These are phyloP conservation scores for Coemansia sp. DNA, from an alignment of 192 early-diverging fungal genomes.

Conservation along the genomic window DNA sequence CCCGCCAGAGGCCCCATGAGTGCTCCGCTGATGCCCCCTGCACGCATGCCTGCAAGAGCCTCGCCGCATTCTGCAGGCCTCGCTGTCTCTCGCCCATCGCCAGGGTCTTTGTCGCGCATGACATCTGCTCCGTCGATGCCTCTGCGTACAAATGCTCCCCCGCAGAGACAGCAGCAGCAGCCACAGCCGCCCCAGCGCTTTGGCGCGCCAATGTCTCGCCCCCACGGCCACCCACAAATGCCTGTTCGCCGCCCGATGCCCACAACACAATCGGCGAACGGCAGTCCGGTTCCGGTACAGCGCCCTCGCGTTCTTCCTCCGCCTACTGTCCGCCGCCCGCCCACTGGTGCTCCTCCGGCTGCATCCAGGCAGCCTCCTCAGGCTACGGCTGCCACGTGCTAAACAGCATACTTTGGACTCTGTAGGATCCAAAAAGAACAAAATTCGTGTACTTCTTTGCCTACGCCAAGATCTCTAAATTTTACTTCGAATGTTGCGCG, in stretches of 20 bases:
- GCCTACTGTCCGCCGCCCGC: constrained; percentile 8
- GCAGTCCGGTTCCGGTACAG: not conserved
- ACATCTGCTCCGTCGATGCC: constrained; percentile 12
- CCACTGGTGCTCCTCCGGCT: not conserved
- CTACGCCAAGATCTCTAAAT: constrained; percentile 1
- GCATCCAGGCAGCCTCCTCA: constrained; percentile 9
- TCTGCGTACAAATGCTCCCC: not conserved
- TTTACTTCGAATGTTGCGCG: constrained; percentile 6
- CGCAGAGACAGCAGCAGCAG: not conserved
- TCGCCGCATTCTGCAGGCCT: not conserved
- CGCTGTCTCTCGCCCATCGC: not conserved
- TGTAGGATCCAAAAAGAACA: not conserved
- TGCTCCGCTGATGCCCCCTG: not conserved
- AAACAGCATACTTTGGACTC: not conserved
- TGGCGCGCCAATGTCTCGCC: not conserved
- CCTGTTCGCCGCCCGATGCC: constrained; percentile 12
- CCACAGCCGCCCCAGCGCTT: not conserved
- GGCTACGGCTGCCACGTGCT: constrained; percentile 17
- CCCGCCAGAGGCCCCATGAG: constrained; percentile 9
- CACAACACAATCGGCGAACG: not conserved
- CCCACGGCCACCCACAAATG: not conserved
- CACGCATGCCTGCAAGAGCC: constrained; percentile 6
- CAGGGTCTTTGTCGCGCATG: constrained; percentile 11
- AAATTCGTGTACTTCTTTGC: constrained; percentile 13
- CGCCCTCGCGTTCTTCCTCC: constrained; percentile 8